phyloP scores from a whole-genome alignment of 1,284 basidiomycete genomes.

The Mycena sp. region DNA sequence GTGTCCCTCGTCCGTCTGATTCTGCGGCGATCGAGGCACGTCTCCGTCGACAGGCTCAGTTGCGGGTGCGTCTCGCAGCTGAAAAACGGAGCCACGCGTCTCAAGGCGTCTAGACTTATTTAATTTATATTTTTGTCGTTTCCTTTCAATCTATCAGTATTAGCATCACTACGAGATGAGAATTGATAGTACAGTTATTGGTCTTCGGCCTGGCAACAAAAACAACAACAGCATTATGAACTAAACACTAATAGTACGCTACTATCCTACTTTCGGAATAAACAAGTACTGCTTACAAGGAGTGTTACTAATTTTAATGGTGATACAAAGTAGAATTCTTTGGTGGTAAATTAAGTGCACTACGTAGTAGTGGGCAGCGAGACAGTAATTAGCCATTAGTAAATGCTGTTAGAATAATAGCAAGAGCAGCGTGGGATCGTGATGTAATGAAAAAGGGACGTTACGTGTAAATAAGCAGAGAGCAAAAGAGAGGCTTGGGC shows the following conservation, averaged over 20 bases:
- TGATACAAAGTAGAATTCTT: slow-evolving; percentile 9
- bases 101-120: too few species aligned
- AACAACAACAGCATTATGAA: slow-evolving; percentile 11
- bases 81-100: slow-evolving; percentile 47
- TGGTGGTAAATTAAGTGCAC: background rate
- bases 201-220: slow-evolving; percentile 8
- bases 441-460: slow-evolving; percentile 17
- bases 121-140: too few species aligned
- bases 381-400: background rate
- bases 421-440: slow-evolving; percentile 15
- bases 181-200: background rate
- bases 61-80: slow-evolving; percentile 59
- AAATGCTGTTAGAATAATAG: slow-evolving; percentile 3
- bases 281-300: slow-evolving; percentile 16
- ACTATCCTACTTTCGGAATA: slow-evolving; percentile 5
- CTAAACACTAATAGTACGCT: slow-evolving; percentile 12
- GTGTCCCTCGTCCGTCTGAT: background rate
- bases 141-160: too few species aligned
- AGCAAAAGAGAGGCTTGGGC: slow-evolving; percentile 16
- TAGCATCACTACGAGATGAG: too few species aligned
- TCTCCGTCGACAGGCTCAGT: slow-evolving; percentile 58
- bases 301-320: slow-evolving; percentile 4
- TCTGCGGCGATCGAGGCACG: slow-evolving; percentile 45
- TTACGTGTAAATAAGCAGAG: slow-evolving; percentile 1
- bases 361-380: background rate